These are phyloP conservation scores for Multifurca ochricompacta DNA, from an alignment of 768 basidiomycete species.

Conservation along the genomic window DNA sequence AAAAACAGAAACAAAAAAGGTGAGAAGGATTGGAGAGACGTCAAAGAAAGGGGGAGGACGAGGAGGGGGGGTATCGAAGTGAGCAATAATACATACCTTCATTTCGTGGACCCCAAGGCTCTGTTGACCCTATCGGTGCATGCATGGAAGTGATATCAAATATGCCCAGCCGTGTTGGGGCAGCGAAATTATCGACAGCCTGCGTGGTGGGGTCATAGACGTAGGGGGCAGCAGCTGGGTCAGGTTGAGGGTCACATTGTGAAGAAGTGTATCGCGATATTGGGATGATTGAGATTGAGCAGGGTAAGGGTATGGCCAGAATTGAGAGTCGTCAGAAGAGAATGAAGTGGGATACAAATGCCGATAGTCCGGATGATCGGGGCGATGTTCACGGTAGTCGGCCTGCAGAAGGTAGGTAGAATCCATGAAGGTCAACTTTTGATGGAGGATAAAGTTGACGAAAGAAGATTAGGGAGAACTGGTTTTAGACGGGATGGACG, in stretches of 20 bases:
- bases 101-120: constrained; percentile 7
- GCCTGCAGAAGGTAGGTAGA: constrained; percentile 4
- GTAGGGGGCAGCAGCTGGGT: neutral
- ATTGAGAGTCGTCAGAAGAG: constrained; percentile 12
- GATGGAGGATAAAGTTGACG: neutral
- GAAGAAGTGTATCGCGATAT: constrained; percentile 5
- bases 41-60: neutral
- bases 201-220: neutral
- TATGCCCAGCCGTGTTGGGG: constrained; percentile 7
- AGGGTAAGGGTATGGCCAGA: constrained; percentile 12
- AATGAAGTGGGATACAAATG: neutral
- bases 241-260: constrained; percentile 7
- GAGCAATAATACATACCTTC: neutral
- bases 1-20: too few relatives aligned
- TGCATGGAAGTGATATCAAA: constrained; percentile 14
- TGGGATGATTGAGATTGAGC: neutral
- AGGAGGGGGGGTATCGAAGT: neutral
- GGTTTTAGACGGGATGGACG: constrained; percentile 11
- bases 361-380: constrained; percentile 8
- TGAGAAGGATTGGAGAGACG: neutral
- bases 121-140: neutral
- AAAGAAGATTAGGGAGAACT: neutral
- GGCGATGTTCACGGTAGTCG: constrained; percentile 8
- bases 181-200: neutral
- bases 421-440: neutral